These are phyloP conservation scores for Adenanthera pavonina DNA, from an alignment of 306 rosid species.

Conservation along the genomic window DNA sequence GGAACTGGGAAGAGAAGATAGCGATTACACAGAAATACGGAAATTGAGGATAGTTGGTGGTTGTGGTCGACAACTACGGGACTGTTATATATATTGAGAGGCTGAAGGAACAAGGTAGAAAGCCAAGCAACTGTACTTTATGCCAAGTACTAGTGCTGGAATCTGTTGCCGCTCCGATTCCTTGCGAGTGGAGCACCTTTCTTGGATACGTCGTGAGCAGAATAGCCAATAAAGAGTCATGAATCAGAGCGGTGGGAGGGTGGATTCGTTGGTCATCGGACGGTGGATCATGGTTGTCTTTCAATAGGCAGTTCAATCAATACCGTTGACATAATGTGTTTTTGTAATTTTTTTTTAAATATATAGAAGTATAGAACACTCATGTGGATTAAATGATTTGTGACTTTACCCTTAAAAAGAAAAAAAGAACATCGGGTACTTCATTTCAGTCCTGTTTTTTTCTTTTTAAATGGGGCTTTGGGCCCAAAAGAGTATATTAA, in stretches of 20 bases:
- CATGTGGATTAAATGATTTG: too few relatives aligned
- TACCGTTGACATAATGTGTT: too few relatives aligned
- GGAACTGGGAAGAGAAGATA: background rate
- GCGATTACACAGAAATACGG: background rate
- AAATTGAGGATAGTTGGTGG: background rate
- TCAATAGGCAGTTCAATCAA: too few relatives aligned
- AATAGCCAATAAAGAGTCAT: background rate
- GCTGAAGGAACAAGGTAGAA: background rate
- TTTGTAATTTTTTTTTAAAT: too few relatives aligned
- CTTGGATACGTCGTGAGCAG: background rate
- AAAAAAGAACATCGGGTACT: too few relatives aligned
- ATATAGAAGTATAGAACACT: too few relatives aligned
- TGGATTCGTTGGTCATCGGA: background rate
- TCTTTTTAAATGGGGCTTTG: too few relatives aligned
- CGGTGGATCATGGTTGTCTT: too few relatives aligned
- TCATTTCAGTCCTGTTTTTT: too few relatives aligned
- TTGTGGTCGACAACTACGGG: conserved; percentile 1
- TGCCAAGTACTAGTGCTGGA: background rate
- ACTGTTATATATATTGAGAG: background rate
- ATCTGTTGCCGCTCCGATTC: conserved; percentile 1
- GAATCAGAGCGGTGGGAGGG: background rate
- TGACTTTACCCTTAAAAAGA: too few relatives aligned
- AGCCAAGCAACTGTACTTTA: background rate
- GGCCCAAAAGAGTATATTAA: too few relatives aligned
- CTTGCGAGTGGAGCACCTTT: background rate